Evolutionary conservation across 2,329 filamentous ascomycete species (phyloP), one percentile per base, ranked within the genome.

Genomic region (Cytospora piceicola): DNA sequence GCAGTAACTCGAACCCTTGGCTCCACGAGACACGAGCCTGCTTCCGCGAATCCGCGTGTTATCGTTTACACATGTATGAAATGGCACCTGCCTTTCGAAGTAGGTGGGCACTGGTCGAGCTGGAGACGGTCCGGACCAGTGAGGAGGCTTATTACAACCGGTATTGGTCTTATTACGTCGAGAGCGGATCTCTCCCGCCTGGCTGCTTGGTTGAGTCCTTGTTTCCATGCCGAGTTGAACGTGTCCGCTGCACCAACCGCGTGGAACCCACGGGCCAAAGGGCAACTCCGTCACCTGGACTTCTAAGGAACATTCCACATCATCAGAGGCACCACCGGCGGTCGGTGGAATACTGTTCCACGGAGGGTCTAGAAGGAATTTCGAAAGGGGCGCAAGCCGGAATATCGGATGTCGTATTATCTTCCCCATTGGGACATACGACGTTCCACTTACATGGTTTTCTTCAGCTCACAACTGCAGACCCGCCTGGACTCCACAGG

Each of bases 31-130:
- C 27, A 20, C 27, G 53, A 34, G n/a, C 53, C 17, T 22, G 15
- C 30, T 56, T 20, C 27, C 39, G 39, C 17, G 11, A n/a, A 22
- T 22, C 20, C 22, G 55, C 39, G 36, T 56, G 27, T 12, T 36
- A 39, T 17, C 32, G 51, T 20, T 5, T 6, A 24, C 49, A 14
- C 27, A 5, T 32, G 39, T 29, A 27, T 27, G n/a, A 42, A 27
- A 24, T 63, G 17, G n/a, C 36, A 63, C 60, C 60, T 63, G 52
- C 60, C 60, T 15, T 63, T 63, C 60, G n/a, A n/a, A 54, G 60
- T 29, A 63, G 56, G 60, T 63, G 36, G 52, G 56, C 54, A 63
- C 56, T 53, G 60, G 60, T 36, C 60, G 14, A 42, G 14, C 60
- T 34, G 29, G n/a, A n/a, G 22, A 22, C 17, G 34, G 22, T 15